Conservation (phyloP, 176 grass and related monocot species). For the Triticum turgidum region DNA sequence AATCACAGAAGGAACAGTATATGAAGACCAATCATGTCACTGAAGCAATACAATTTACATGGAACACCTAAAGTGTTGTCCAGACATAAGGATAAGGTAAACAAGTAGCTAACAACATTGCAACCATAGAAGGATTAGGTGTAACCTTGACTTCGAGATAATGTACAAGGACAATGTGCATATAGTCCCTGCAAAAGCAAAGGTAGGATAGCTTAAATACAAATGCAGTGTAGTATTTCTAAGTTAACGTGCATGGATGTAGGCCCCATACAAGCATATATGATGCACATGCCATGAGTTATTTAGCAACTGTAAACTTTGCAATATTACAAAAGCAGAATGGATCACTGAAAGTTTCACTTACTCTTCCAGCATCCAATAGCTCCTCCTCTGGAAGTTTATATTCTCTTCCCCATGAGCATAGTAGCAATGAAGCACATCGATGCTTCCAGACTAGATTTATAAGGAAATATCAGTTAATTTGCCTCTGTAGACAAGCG, state of each 20-base stretch:
- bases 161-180: slow-evolving; percentile 99
- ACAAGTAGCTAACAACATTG: slow-evolving; percentile 12
- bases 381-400: slow-evolving; percentile 90
- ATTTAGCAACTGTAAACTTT: neutral
- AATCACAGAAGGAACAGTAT: neutral
- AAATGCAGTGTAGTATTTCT: neutral
- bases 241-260: neutral
- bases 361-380: slow-evolving; percentile 99
- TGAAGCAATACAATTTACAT: neutral
- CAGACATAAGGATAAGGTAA: slow-evolving; percentile 17
- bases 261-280: neutral
- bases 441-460: slow-evolving; percentile 80
- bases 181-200: slow-evolving; percentile 78
- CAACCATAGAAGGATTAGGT: slow-evolving; percentile 21
- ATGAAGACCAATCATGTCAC: neutral
- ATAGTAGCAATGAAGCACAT: slow-evolving; percentile 98
- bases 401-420: slow-evolving; percentile 94
- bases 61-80: neutral
- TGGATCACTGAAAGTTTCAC: slow-evolving; percentile 13
- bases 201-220: slow-evolving; percentile 6
- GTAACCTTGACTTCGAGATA: slow-evolving; percentile 96
- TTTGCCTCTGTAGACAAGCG: neutral
- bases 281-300: neutral
- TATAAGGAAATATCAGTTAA: slow-evolving; percentile 26
- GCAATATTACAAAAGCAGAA: slow-evolving; percentile 16